These are phyloP conservation scores for Dimargaris verticillata DNA, from an alignment of 192 early-diverging fungal species.

Conservation along the genomic window DNA sequence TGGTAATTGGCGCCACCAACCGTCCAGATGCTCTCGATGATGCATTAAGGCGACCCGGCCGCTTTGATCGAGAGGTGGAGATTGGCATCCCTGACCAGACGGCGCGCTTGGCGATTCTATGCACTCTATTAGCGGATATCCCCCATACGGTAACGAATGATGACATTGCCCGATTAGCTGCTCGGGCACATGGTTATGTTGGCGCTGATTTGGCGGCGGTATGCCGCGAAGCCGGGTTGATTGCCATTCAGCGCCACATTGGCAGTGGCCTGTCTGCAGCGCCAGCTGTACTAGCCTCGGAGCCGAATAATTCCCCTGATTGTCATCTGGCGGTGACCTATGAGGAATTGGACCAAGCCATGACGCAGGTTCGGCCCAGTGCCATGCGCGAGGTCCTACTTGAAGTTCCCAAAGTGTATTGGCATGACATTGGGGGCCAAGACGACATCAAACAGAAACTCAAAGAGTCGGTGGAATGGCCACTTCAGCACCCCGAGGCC, in stretches of 20 bases:
- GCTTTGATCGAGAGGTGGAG: slow-evolving; percentile 93
- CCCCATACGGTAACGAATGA: slow-evolving; percentile 45
- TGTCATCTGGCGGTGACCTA: neutral
- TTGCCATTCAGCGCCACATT: slow-evolving; percentile 42
- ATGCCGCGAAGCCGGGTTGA: slow-evolving; percentile 71
- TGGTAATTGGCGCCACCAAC: slow-evolving; percentile 90
- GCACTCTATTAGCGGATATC: slow-evolving; percentile 40
- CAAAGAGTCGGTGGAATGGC: slow-evolving; percentile 96
- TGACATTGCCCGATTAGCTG: slow-evolving; percentile 43
- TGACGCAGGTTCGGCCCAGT: slow-evolving; percentile 48
- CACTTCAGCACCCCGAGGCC: slow-evolving; percentile 81
- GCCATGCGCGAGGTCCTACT: slow-evolving; percentile 78
- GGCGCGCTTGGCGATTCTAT: slow-evolving; percentile 57
- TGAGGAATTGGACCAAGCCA: slow-evolving; percentile 16
- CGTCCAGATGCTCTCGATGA: slow-evolving; percentile 74
- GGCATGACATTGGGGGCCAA: slow-evolving; percentile 93
- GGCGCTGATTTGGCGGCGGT: slow-evolving; percentile 91
- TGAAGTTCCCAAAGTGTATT: slow-evolving; percentile 83
- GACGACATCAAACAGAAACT: slow-evolving; percentile 75
- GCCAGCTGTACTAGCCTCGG: neutral
- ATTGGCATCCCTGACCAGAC: slow-evolving; percentile 70
- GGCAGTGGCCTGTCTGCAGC: no score
- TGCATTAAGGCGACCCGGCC: slow-evolving; percentile 79
- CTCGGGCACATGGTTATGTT: slow-evolving; percentile 77
- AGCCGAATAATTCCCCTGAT: neutral